Conservation (phyloP, 2,329 filamentous ascomycete genomes). For the Colletotrichum sp. region DNA sequence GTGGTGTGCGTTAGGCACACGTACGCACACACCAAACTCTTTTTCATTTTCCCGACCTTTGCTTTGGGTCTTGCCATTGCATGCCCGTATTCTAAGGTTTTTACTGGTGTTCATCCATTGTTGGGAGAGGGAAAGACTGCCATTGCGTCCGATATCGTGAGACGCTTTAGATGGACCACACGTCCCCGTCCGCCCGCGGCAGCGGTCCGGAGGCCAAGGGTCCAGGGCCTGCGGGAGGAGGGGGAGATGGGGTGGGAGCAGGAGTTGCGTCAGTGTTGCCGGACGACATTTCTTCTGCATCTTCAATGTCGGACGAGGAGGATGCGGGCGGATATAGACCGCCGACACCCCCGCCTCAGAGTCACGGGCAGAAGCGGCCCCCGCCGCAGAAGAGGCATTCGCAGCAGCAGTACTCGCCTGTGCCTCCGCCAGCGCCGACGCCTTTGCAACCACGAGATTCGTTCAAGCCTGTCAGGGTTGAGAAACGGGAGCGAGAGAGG, state of each 20-base stretch:
- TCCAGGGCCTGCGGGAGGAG: background rate
- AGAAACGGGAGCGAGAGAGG: background rate
- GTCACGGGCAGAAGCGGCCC: background rate
- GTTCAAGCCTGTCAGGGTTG: background rate
- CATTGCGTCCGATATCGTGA: background rate
- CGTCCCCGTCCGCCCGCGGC: constrained; percentile 6
- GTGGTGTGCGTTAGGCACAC: background rate
- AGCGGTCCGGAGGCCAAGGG: background rate
- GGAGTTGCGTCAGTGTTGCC: background rate
- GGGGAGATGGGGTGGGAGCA: background rate
- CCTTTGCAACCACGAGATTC: background rate
- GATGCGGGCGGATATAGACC: constrained; percentile 9
- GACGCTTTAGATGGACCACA: background rate
- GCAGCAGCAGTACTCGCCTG: background rate
- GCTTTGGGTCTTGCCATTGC: background rate
- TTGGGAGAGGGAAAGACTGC: background rate
- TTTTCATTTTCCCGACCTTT: background rate
- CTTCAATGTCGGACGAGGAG: constrained; percentile 16
- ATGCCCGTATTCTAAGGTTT: background rate
- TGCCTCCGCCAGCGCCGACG: background rate
- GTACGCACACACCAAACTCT: background rate
- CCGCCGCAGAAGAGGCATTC: background rate
- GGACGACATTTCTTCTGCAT: background rate
- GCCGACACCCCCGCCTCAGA: constrained; percentile 8
- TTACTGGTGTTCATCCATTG: background rate